Conservation (phyloP, 768 basidiomycete genomes). For the Pleurotus ostreatus region DNA sequence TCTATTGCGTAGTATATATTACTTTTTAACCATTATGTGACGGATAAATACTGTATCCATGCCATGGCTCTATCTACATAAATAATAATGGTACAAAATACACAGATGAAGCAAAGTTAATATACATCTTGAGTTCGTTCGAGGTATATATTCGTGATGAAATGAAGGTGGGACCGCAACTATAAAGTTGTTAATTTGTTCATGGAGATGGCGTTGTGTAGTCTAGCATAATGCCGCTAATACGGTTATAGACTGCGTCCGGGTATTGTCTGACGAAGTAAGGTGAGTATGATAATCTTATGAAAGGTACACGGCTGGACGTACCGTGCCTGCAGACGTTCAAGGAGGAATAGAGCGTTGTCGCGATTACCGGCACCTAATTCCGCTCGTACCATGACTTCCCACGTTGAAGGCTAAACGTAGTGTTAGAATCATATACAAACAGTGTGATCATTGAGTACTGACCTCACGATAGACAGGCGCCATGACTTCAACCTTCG, state of each 20-base stretch:
- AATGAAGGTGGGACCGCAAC: not conserved
- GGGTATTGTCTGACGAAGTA: constrained; percentile 57
- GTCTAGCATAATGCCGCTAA: constrained; percentile 77
- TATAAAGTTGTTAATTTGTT: constrained; percentile 9
- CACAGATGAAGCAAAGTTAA: not conserved
- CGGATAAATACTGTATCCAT: no score
- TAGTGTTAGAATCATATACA: not conserved
- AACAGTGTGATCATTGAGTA: constrained; percentile 9
- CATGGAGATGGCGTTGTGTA: constrained; percentile 46
- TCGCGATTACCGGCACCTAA: constrained; percentile 72
- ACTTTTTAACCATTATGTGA: not conserved
- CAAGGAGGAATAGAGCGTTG: constrained; percentile 63
- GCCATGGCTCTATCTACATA: no score
- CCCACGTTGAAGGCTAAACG: constrained; percentile 84
- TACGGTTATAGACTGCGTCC: constrained; percentile 73
- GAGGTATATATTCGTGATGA: not conserved
- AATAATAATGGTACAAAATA: not conserved
- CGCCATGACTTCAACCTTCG: constrained; percentile 36
- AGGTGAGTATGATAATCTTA: constrained; percentile 9
- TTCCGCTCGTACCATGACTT: constrained; percentile 93
- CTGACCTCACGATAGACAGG: constrained; percentile 81
- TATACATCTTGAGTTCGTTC: not conserved
- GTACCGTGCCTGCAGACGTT: constrained; percentile 69
- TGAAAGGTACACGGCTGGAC: constrained; percentile 16
- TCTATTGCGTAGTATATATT: not conserved